Base-by-base conservation (phyloP, 2,329 filamentous ascomycete species). In the Colletotrichum noveboracense region DNA sequence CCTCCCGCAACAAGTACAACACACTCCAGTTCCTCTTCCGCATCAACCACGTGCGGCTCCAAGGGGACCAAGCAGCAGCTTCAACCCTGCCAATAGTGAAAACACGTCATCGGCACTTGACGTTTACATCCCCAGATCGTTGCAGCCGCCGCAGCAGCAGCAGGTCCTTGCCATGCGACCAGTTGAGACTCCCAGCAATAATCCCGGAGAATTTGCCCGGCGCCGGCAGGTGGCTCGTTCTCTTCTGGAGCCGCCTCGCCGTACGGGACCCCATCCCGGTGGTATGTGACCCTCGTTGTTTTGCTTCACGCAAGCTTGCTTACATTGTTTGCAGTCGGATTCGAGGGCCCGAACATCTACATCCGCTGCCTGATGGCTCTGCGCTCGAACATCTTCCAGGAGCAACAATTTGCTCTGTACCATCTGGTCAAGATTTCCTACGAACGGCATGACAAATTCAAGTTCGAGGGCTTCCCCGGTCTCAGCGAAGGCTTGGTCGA, bases 371-470 rank as follows among this genome's bases (percentile, higher is more conserved):
- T 98, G 48, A 93, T 96, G 79, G 93, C 96, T 6, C 87, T 99
- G 30, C 94, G 94, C 77, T 98, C 95, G 16, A 92, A 92, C 4
- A 91, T 98, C 30, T 90, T 91, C 5, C 90, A 93, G 14, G 96
- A 99, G 82, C 94, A 98, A 80, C 93, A 95, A n/a, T 98, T 97
- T 85, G 96, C 96, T 0, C 88, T 98, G 13, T 95, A 98, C 80
- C 96, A 98, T 80, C 87, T 98, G 6, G 96, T 98, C 75, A 98
- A 98, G 83, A 98, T 98, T 32, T 98, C 96, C 0, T 97, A 94
- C 81, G 96, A 98, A 84, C 92, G 96, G 58, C 96, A 96, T 61
- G 97, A 98, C 83, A 98, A 98, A 84, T 98, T 98, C 85, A 94
- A 95, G 76, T 98, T 98, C 79, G 96, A 98, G 79, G 94, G 95